Base-by-base conservation (phyloP, 2,329 filamentous ascomycete species). In the Fusarium domesticum region DNA sequence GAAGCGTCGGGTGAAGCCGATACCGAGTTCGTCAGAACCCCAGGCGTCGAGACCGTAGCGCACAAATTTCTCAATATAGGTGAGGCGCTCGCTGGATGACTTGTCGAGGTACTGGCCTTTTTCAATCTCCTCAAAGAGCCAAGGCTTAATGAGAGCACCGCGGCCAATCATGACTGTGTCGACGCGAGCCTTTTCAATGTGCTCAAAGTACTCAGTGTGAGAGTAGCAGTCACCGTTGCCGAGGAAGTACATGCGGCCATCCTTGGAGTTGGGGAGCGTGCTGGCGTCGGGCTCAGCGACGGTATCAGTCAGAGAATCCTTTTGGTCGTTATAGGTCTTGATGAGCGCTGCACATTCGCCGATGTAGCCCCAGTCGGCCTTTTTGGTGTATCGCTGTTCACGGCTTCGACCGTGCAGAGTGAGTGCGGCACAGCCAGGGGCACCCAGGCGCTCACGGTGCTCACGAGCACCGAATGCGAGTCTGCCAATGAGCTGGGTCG, bases 81-180 rank as follows among this genome's bases (percentile, higher is more conserved):
- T 71, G 20, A 98, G 78, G 45, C 93, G 86, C 72, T 98, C 92
- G 5, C 83, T 78, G 3, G 92, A 86, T 3, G 88, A 89, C 69
- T 98, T 98, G 74, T 98, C 93, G 31, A 98, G 80, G 64, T 97
- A 96, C 68, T 97, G 93, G 5, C 87, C 87, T 51, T 83, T 80
- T 56, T 88, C 81, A 43, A 98, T 97, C 69, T 98, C 93, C 68
- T 98, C 93, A 63, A 97, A 98, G 51, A 98, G 76, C 93, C 93
- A 98, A 1, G 93, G 93, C 71, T 98, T 98, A 70, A 97, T 89
- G 46, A 98, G 78, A 8, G 93, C 93, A 44, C 93, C 93, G 48
- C 93, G 87, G n/a, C 85, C 93, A 49, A 97, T 83, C 93, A 98
- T 97, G 63, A 96, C 87, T n/a, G 83, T 83, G 70, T 97, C 92